Base-by-base conservation (phyloP, 176 grass and related monocot genomes). In the Cymbopogon citratus region DNA sequence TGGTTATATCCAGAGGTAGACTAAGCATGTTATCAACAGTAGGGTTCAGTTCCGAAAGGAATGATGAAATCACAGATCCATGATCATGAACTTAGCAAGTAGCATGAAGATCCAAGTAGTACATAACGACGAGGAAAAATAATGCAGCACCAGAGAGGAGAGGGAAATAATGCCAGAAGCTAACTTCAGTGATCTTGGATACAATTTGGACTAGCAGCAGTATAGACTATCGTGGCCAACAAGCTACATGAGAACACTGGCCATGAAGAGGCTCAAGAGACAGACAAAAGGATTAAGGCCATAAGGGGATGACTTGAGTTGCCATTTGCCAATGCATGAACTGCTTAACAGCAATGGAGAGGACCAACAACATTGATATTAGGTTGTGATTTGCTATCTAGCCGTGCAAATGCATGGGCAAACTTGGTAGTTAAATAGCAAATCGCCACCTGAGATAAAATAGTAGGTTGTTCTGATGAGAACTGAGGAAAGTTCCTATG, bases 361-460 rank as follows among this genome's bases (percentile, higher is more conserved):
- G n/a, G 52, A 57, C 8, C n/a, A 57, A n/a, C 14, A 19, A 21
- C 7, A 52, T 52, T n/a, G 7, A 9, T 56, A 9, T 56, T 9
- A 56, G 7, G 51, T 56, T 57, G 52, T 23, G 52, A 57, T 57
- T 57, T 57, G 52, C 52, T 57, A 57, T 23, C 8, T 57, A 57
- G 8, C 52, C 8, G 0, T 1, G 8, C 52, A 23, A 57, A 56
- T 25, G 23, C 57, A 61, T 61, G n/a, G 56, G 10, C 9, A 61
- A 23, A 5, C 23, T 25, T 25, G 1, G 9, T 61, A 61, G 57
- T 61, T 61, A 61, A 61, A 61, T 61, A 61, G 57, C 23, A 81
- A 86, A 19, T 75, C 49, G 34, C 61, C 66, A 78, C 38, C 14
- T 44, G 26, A 68, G 19, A 68, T 81, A 60, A 49, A 75, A 62